Conservation (phyloP, 78 protist genomes). For the Tieghemostelium lacteum region DNA sequence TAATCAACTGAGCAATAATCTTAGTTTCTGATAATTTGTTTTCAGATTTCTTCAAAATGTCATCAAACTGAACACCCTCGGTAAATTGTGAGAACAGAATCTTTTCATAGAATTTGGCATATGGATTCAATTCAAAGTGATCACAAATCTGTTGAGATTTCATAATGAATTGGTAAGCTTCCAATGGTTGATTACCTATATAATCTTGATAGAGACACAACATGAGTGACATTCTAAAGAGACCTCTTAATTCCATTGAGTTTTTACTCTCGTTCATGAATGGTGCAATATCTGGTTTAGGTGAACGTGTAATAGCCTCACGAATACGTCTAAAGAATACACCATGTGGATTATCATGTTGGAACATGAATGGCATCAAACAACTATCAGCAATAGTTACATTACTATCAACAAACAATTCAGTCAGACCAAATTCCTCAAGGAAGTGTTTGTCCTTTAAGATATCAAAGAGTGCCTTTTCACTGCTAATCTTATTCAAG, state of each 20-base stretch:
- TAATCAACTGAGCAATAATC: constrained; percentile 5
- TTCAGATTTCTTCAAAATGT: background rate
- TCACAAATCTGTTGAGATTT: background rate
- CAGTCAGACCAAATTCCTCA: background rate
- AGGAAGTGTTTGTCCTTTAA: background rate
- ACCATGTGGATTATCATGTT: background rate
- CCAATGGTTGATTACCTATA: background rate
- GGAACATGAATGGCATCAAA: background rate
- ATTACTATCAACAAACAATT: background rate
- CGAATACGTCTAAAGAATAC: background rate
- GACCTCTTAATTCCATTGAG: background rate
- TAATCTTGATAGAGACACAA: constrained; percentile 32
- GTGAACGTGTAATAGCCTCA: background rate
- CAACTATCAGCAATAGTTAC: background rate
- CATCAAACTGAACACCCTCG: background rate
- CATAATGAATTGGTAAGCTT: too few relatives aligned
- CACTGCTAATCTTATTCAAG: background rate
- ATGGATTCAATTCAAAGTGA: background rate
- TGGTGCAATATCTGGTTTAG: background rate
- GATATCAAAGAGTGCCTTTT: background rate
- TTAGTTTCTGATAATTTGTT: background rate
- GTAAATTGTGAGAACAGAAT: background rate
- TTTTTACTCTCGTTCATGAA: background rate
- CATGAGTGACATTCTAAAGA: constrained; percentile 37
- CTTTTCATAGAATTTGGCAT: background rate